Evolutionary conservation across 495 filamentous ascomycete genomes (phyloP), one percentile per base, ranked within the genome.

Genomic region (Pseudomonodictys pantanalensis): DNA sequence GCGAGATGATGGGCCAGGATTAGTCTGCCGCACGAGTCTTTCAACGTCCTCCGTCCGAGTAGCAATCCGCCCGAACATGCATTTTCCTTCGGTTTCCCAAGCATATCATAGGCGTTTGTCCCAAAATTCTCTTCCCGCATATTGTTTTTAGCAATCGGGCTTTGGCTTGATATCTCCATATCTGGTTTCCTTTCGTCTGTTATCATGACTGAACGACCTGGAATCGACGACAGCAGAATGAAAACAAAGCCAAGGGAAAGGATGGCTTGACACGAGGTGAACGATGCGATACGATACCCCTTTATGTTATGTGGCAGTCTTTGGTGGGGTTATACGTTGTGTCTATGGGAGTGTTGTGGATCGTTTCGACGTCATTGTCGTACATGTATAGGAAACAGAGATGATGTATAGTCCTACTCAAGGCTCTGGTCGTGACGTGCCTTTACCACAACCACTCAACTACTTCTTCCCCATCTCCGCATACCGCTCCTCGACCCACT

Each of bases 1-100:
- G 72, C 60, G 72, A 75, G 59, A 61, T 73, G 18, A 70, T 74
- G 70, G 69, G 53, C 24, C 35, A 66, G 56, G 53, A 64, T 50
- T 52, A 60, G 48, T 12, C 32, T 35, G 32, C 32, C 15, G 3
- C 38, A 41, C 12, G 38, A 15, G 4, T 15, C 38, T 41, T 41
- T 41, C 12, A 41, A 41, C 3, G 20, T 5, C 38, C 38, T 5
- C 20, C 12, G 3, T 41, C 38, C 38, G 15, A n/a, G 15, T 15
- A 12, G 38, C 15, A 12, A 41, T 41, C 15, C 4, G 38, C 12
- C 15, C 15, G 15, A 18, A 18, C 38, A 15, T 18, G 38, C 38
- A 41, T 41, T 8, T 41, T 41, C 12, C 3, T 41, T 15, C 20
- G 4, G 3, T 41, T 15, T 41, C 3, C 12, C 12, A 5, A 18